Conservation (phyloP, 1,284 basidiomycete genomes). For the Grifola frondosa region DNA sequence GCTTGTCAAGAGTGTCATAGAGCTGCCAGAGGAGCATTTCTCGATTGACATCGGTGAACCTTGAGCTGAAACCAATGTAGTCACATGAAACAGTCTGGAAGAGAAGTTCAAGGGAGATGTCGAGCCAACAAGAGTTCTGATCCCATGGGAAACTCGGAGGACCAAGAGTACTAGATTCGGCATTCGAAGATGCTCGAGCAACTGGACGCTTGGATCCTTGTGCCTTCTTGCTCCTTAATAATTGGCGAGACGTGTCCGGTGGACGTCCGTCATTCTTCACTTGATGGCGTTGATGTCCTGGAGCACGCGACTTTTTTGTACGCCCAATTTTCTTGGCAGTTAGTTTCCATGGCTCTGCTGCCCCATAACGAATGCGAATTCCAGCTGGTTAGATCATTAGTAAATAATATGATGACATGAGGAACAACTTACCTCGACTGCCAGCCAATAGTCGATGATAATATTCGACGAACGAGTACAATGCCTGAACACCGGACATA, state of each 20-base stretch:
- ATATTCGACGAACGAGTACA: slow-evolving; percentile 18
- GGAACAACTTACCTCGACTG: too few species aligned
- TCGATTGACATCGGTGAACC: too few species aligned
- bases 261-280: slow-evolving; percentile 23
- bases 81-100: too few species aligned
- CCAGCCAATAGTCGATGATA: slow-evolving; percentile 8
- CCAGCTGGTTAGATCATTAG: too few species aligned
- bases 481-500: slow-evolving; percentile 21
- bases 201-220: slow-evolving; percentile 18
- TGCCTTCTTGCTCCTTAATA: too few species aligned
- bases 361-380: slow-evolving; percentile 5
- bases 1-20: too few species aligned
- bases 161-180: neutral
- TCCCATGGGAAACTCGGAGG: slow-evolving; percentile 18
- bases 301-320: slow-evolving; percentile 15
- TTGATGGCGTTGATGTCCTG: too few species aligned
- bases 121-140: slow-evolving; percentile 28
- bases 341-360: slow-evolving; percentile 11
- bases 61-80: too few species aligned
- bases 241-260: too few species aligned
- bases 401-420: too few species aligned
- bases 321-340: slow-evolving; percentile 6
- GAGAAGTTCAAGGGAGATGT: too few species aligned
- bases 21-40: too few species aligned
- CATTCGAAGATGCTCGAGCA: neutral